Percentiles rank a stretch among this genome's conserved stretches.
phyloP scores from a whole-genome alignment of 352 stramenopile species.

The Phytopythium aichiense region DNA sequence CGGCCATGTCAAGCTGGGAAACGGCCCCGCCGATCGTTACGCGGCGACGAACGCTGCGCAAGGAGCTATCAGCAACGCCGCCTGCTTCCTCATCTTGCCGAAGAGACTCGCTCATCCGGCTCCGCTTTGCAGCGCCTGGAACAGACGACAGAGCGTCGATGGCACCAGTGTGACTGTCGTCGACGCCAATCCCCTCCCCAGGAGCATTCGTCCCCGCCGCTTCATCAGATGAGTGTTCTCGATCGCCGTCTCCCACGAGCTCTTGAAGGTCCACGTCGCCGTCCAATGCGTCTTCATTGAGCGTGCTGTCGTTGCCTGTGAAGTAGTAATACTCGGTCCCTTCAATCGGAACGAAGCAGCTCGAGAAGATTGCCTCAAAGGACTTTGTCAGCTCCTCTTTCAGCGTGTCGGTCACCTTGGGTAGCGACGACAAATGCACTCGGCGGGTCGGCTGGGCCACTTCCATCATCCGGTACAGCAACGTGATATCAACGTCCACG shows the following conservation, averaged over 20 bases:
- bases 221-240: conserved; percentile 16
- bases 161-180: not conserved
- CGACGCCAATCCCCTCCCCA: not conserved
- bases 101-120: not conserved
- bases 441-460: conserved; percentile 15
- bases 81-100: not conserved
- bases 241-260: conserved; percentile 55
- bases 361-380: conserved; percentile 61
- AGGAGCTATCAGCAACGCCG: not conserved
- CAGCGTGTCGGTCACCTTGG: conserved; percentile 39
- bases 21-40: not conserved
- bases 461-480: conserved; percentile 85
- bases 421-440: not conserved
- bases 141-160: not conserved
- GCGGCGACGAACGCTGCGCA: conserved; percentile 4
- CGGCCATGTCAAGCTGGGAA: not conserved
- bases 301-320: conserved; percentile 50
- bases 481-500: conserved; percentile 82
- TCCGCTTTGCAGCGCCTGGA: not conserved
- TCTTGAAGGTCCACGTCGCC: conserved; percentile 58
- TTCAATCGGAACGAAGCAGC: conserved; percentile 53
- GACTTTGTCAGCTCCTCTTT: conserved; percentile 69
- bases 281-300: conserved; percentile 53
- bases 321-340: conserved; percentile 87
- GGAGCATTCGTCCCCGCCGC: not conserved